Conservation (phyloP, 1,284 basidiomycete species). For the Cutaneotrichosporon daszewskae region DNA sequence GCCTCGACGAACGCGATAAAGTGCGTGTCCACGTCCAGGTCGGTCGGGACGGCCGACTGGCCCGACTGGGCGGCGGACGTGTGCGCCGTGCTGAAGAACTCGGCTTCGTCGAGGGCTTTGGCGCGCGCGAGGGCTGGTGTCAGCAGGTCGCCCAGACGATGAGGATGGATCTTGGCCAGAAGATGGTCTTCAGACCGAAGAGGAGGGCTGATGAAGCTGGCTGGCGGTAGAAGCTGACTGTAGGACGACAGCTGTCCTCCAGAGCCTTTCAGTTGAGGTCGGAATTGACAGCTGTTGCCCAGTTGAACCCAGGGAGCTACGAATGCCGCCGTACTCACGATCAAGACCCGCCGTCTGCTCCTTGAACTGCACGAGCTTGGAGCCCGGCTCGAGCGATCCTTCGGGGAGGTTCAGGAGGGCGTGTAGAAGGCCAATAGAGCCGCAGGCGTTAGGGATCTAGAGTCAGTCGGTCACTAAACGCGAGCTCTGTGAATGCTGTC, state of each 20-base stretch:
- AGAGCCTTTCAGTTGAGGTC: too few relatives aligned
- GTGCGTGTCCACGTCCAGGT: slow-evolving; percentile 64
- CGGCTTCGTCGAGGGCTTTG: slow-evolving; percentile 63
- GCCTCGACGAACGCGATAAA: slow-evolving; percentile 78
- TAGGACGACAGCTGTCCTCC: too few relatives aligned
- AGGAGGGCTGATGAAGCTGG: too few relatives aligned
- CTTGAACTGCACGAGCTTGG: slow-evolving; percentile 39
- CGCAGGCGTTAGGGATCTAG: slow-evolving; percentile 80
- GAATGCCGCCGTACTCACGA: slow-evolving; percentile 17
- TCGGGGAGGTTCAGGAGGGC: slow-evolving; percentile 50
- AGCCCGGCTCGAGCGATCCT: slow-evolving; percentile 22
- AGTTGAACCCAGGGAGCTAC: too few relatives aligned
- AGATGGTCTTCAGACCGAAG: too few relatives aligned
- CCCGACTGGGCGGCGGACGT: slow-evolving; percentile 61
- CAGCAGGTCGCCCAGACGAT: background rate
- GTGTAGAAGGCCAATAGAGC: slow-evolving; percentile 81
- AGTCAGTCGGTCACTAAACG: too few relatives aligned
- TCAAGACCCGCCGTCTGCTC: slow-evolving; percentile 26
- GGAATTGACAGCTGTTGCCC: too few relatives aligned
- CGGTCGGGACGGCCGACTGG: slow-evolving; percentile 56
- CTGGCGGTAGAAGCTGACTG: too few relatives aligned
- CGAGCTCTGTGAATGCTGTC: too few relatives aligned
- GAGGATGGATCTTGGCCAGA: background rate
- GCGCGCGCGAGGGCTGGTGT: slow-evolving; percentile 58
- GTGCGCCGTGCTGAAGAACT: slow-evolving; percentile 71